These are phyloP conservation scores for Talaromyces pinophilus DNA, from an alignment of 2,329 filamentous ascomycete species.

Conservation along the genomic window DNA sequence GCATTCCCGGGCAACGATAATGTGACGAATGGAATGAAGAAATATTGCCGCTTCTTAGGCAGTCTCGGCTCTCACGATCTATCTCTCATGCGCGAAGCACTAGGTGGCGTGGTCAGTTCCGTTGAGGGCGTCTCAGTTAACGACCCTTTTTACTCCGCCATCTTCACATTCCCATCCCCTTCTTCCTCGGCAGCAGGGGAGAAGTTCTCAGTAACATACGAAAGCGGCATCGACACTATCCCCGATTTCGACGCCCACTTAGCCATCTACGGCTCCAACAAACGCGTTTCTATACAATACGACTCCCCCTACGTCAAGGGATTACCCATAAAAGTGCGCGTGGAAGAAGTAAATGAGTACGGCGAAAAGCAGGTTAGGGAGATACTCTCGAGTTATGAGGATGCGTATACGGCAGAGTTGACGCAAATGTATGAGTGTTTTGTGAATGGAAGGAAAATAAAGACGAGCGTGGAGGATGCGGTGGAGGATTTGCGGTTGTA, in stretches of 20 bases:
- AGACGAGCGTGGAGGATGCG: constrained; percentile 41
- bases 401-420: constrained; percentile 42
- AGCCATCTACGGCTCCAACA: constrained; percentile 54
- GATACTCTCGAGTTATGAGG: constrained; percentile 37
- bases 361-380: constrained; percentile 33
- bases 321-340: constrained; percentile 51
- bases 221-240: constrained; percentile 57
- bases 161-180: constrained; percentile 34
- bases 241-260: constrained; percentile 45
- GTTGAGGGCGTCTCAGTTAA: constrained; percentile 50
- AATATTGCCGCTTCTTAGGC: constrained; percentile 47
- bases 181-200: background rate
- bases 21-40: constrained; percentile 17
- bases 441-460: constrained; percentile 31
- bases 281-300: constrained; percentile 57
- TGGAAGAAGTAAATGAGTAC: constrained; percentile 36
- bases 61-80: constrained; percentile 58
- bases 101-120: constrained; percentile 49
- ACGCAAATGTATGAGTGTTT: constrained; percentile 40
- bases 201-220: constrained; percentile 57
- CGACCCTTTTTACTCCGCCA: constrained; percentile 44
- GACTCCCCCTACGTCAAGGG: constrained; percentile 62
- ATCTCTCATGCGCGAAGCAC: constrained; percentile 55
- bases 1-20: constrained; percentile 1
- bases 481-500: constrained; percentile 40